These are phyloP conservation scores for Picochlorum sp. DNA, from an alignment of 139 green algal genomes.

Conservation along the genomic window DNA sequence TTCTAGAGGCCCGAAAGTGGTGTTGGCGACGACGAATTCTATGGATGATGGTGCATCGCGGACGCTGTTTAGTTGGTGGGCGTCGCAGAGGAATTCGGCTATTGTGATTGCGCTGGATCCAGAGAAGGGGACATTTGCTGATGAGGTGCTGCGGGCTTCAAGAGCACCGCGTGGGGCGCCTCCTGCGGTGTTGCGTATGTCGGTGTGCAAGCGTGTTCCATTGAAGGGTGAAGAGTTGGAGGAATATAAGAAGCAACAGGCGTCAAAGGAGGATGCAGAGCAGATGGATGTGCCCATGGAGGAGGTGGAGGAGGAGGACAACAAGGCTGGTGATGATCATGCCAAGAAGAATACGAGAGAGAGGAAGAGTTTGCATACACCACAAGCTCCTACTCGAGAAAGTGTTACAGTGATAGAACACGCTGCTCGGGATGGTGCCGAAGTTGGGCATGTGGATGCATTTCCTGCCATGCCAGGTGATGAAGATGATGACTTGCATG, in stretches of 20 bases:
- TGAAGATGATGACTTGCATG: constrained; percentile 1
- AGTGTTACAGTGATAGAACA: no score
- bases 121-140: constrained; percentile 16
- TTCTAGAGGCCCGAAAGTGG: constrained; percentile 55
- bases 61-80: constrained; percentile 77
- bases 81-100: constrained; percentile 50
- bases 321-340: no score
- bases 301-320: not conserved
- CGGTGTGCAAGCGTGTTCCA: constrained; percentile 39
- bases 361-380: no score
- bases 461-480: not conserved
- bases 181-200: constrained; percentile 38
- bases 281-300: constrained; percentile 8
- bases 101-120: constrained; percentile 65
- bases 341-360: no score
- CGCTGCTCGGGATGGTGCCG: no score
- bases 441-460: no score
- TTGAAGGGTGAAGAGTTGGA: constrained; percentile 77
- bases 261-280: constrained; percentile 11
- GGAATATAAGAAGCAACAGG: constrained; percentile 17
- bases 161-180: not conserved
- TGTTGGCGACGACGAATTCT: constrained; percentile 63
- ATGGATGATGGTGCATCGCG: constrained; percentile 59
- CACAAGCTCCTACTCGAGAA: no score
- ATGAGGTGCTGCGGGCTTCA: not conserved